A percentile compares a stretch with the other conserved stretches of the same genome.
phyloP scores from a whole-genome alignment of 257 asterid species.

The Capsicum rhomboideum region DNA sequence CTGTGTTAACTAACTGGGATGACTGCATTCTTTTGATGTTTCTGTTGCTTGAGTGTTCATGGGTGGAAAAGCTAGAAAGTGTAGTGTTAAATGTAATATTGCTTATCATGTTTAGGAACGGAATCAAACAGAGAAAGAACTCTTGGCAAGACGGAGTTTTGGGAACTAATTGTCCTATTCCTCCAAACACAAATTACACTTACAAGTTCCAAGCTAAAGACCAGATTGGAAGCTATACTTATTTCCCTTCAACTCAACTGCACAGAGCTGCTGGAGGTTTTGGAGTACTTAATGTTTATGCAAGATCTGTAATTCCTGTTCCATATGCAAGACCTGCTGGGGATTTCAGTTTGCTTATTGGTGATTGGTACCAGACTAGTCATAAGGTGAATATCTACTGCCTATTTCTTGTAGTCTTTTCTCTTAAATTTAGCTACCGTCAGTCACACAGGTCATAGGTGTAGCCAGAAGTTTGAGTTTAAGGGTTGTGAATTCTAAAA shows the following conservation, averaged over 20 bases:
- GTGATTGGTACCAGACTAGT: constrained; percentile 60
- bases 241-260: constrained; percentile 70
- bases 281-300: constrained; percentile 54
- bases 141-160: constrained; percentile 85
- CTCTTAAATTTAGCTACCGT: neutral
- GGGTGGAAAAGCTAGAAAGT: neutral
- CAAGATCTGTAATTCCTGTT: constrained; percentile 71
- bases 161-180: constrained; percentile 78
- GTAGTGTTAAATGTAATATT: neutral
- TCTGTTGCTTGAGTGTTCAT: neutral
- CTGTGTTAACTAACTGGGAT: neutral
- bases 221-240: constrained; percentile 77
- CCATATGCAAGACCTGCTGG: constrained; percentile 64
- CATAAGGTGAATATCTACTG: constrained; percentile 39
- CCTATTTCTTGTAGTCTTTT: neutral
- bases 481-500: neutral
- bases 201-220: constrained; percentile 75
- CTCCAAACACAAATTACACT: constrained; percentile 60
- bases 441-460: neutral
- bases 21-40: neutral
- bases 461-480: neutral
- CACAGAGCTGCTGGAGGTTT: constrained; percentile 77
- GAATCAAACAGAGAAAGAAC: constrained; percentile 76
- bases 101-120: constrained; percentile 41
- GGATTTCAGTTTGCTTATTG: constrained; percentile 58